Percentiles rank a stretch among this genome's conserved stretches.
These are phyloP conservation scores for Zygosaccharomyces sapae DNA, from an alignment of 1,139 yeast species.

Conservation along the genomic window DNA sequence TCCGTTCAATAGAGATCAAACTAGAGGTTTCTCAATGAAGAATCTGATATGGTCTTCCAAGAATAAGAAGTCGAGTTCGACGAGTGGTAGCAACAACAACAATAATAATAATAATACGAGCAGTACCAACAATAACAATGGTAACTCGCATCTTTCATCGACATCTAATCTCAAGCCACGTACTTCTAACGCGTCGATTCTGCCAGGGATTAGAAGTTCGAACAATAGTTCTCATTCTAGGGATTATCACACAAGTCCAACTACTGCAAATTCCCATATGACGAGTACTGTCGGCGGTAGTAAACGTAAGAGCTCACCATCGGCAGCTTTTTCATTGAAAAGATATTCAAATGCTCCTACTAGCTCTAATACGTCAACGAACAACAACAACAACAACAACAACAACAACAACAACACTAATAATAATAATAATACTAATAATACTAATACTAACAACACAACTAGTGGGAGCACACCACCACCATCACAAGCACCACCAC, in stretches of 20 bases:
- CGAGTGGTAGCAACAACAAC: constrained; percentile 1
- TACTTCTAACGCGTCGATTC: constrained; percentile 1
- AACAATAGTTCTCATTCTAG: not conserved
- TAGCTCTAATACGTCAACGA: not conserved
- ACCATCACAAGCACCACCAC: not conserved
- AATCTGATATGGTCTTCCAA: constrained; percentile 17
- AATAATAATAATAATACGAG: not conserved
- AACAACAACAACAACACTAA: not conserved
- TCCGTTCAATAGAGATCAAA: not conserved
- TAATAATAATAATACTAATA: not conserved
- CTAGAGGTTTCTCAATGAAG: constrained; percentile 7
- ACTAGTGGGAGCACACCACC: not conserved
- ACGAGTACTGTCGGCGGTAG: constrained; percentile 1
- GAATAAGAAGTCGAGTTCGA: constrained; percentile 12
- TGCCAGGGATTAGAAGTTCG: constrained; percentile 1
- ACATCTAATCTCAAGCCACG: not conserved
- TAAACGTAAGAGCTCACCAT: constrained; percentile 12
- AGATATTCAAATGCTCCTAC: constrained; percentile 9
- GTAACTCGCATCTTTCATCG: not conserved
- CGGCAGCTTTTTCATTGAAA: constrained; percentile 12
- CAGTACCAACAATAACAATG: not conserved
- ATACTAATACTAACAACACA: not conserved
- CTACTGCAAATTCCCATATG: constrained; percentile 1
- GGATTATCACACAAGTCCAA: constrained; percentile 4
- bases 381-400: not conserved